phyloP scores from a whole-genome alignment of 192 early-diverging fungal genomes.

The Mortierella hygrophila region DNA sequence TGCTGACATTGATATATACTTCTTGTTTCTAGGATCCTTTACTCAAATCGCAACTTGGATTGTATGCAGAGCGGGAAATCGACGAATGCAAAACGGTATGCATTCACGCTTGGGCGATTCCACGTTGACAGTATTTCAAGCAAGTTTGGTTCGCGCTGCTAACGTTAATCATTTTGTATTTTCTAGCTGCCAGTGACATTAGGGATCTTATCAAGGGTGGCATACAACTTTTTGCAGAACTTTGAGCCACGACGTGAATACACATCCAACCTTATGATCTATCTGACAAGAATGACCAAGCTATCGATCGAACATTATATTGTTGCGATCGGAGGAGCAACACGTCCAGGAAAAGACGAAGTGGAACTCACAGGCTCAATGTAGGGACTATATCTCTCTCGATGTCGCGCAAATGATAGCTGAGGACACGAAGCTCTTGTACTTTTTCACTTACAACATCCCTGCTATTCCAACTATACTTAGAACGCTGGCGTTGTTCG shows the following conservation, averaged over 20 bases:
- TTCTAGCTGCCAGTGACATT: constrained; percentile 41
- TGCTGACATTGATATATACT: not conserved
- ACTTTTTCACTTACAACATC: not conserved
- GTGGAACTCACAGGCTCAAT: constrained; percentile 40
- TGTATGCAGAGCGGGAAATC: constrained; percentile 33
- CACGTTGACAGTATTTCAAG: not conserved
- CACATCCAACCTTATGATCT: constrained; percentile 34
- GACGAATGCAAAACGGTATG: constrained; percentile 52
- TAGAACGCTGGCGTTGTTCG: constrained; percentile 55
- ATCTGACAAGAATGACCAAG: constrained; percentile 42
- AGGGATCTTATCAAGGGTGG: constrained; percentile 35
- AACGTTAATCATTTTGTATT: not conserved
- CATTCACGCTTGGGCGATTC: not conserved
- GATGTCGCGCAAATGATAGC: not conserved
- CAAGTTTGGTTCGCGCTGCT: not conserved
- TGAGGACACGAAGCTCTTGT: not conserved
- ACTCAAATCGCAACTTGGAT: constrained; percentile 35
- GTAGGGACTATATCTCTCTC: constrained; percentile 10
- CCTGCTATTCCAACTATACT: not conserved
- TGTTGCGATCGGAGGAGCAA: constrained; percentile 8
- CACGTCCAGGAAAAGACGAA: constrained; percentile 35
- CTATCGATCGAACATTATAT: constrained; percentile 46
- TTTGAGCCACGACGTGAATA: constrained; percentile 44
- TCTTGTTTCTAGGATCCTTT: constrained; percentile 30
- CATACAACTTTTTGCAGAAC: constrained; percentile 42